A percentile compares a stretch with the other conserved stretches of the same genome.
Conservation (phyloP, 2,329 filamentous ascomycete genomes). For the Fusarium sp. region DNA sequence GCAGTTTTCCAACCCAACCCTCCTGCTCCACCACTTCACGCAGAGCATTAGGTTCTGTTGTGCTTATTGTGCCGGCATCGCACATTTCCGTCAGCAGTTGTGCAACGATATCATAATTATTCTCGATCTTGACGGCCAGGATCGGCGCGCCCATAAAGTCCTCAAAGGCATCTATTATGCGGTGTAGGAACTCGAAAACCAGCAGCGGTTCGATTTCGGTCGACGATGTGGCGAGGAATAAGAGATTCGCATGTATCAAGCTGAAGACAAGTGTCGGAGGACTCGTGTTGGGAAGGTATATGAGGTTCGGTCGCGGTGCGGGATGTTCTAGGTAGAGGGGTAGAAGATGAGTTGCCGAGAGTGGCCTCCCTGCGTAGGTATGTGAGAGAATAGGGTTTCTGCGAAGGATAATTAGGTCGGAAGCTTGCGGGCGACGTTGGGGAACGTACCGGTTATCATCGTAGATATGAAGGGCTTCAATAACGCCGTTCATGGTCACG, state of each 20-base stretch:
- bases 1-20: slow-evolving; percentile 86
- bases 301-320: slow-evolving; percentile 82
- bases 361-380: slow-evolving; percentile 85
- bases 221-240: slow-evolving; percentile 88
- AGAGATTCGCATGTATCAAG: slow-evolving; percentile 85
- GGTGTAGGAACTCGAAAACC: slow-evolving; percentile 93
- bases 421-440: background rate
- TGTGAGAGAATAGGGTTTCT: slow-evolving; percentile 90
- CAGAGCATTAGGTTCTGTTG: slow-evolving; percentile 92
- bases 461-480: slow-evolving; percentile 97
- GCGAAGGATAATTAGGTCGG: slow-evolving; percentile 41
- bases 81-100: slow-evolving; percentile 97
- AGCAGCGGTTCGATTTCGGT: slow-evolving; percentile 89
- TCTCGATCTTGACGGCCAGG: slow-evolving; percentile 86
- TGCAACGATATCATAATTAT: slow-evolving; percentile 91
- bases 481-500: slow-evolving; percentile 80
- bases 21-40: slow-evolving; percentile 93
- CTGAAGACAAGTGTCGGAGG: slow-evolving; percentile 92
- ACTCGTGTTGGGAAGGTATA: slow-evolving; percentile 84
- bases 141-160: slow-evolving; percentile 93
- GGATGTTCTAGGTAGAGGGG: slow-evolving; percentile 89
- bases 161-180: slow-evolving; percentile 90
- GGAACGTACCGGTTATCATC: slow-evolving; percentile 86
- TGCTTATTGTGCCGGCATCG: slow-evolving; percentile 88
- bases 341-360: slow-evolving; percentile 80